Evolutionary conservation across 371 early-diverging fungal genomes (phyloP).

Genomic region (Encephalitozoon cuniculi): DNA sequence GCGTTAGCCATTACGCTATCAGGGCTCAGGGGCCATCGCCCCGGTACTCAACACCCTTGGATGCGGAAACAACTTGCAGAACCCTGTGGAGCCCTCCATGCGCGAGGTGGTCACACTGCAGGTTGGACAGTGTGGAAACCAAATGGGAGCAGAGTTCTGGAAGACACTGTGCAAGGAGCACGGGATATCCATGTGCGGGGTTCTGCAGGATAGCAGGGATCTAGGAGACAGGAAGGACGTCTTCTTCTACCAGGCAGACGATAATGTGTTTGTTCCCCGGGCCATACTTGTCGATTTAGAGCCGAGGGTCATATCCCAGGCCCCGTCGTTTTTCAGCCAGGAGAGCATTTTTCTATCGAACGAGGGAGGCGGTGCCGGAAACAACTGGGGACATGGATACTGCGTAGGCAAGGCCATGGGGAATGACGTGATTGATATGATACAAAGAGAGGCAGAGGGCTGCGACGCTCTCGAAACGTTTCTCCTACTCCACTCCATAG

Average conservation of each 20-base stretch:
- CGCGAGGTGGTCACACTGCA: conserved; percentile 81
- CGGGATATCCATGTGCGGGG: conserved; percentile 72
- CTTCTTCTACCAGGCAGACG: conserved; percentile 94
- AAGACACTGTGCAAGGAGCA: conserved; percentile 75
- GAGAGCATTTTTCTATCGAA: conserved; percentile 76
- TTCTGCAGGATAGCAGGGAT: conserved; percentile 1
- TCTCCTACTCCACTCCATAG: conserved; percentile 78
- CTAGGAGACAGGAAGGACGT: conserved; percentile 74
- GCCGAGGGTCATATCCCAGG: conserved; percentile 67
- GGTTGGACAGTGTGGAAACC: conserved; percentile 91
- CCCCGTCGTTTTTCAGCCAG: conserved; percentile 64
- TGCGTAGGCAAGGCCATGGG: conserved; percentile 67
- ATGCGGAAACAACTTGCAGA: background rate
- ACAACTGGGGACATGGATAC: conserved; percentile 83
- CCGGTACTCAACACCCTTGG: background rate
- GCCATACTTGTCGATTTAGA: conserved; percentile 78
- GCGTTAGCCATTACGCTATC: conserved; percentile 44
- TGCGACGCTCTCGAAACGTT: conserved; percentile 79
- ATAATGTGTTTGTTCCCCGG: conserved; percentile 81
- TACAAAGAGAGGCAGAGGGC: conserved; percentile 83
- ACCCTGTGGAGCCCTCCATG: conserved; percentile 38
- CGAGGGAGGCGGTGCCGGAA: conserved; percentile 88
- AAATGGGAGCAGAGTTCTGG: conserved; percentile 87
- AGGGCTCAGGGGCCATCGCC: background rate
- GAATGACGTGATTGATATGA: conserved; percentile 78